These are phyloP conservation scores for Elongisporangium senticosum DNA, from an alignment of 352 stramenopile species.

Conservation along the genomic window DNA sequence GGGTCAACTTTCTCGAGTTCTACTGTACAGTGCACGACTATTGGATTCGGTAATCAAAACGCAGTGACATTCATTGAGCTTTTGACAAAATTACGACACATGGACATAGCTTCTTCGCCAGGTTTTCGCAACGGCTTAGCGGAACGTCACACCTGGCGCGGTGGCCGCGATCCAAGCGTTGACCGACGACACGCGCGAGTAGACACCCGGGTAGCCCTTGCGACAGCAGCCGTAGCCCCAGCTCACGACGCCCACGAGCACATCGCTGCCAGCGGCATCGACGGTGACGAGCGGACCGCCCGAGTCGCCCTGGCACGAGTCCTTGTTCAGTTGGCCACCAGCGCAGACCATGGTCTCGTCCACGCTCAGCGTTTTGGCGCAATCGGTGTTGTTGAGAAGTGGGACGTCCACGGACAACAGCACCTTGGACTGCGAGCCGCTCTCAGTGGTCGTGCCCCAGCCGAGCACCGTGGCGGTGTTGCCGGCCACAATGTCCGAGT, in stretches of 20 bases:
- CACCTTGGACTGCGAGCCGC: slow-evolving; percentile 17
- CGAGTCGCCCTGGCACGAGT: slow-evolving; percentile 65
- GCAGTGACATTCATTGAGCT: neutral
- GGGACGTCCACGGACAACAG: slow-evolving; percentile 37
- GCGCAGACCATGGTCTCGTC: slow-evolving; percentile 56
- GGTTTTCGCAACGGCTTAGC: slow-evolving; percentile 7
- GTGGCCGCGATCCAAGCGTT: slow-evolving; percentile 19
- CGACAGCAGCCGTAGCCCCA: slow-evolving; percentile 52
- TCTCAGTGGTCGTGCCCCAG: slow-evolving; percentile 23
- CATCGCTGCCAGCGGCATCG: slow-evolving; percentile 20
- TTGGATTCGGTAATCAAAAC: too few relatives aligned
- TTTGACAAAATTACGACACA: neutral
- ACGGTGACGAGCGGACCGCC: slow-evolving; percentile 31
- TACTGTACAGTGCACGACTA: too few relatives aligned
- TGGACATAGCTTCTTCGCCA: neutral
- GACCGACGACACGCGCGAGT: slow-evolving; percentile 36
- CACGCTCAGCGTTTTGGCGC: slow-evolving; percentile 23
- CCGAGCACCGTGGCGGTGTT: slow-evolving; percentile 36
- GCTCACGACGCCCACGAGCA: slow-evolving; percentile 48
- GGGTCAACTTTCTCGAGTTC: too few relatives aligned
- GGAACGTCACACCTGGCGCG: slow-evolving; percentile 10
- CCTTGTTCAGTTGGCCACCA: slow-evolving; percentile 29
- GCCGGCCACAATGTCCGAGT: slow-evolving; percentile 13
- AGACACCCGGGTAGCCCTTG: slow-evolving; percentile 36
- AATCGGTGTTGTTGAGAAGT: slow-evolving; percentile 37